Evolutionary conservation across 345 rosid genomes (phyloP).

Genomic region (Moricandia moricandioides): DNA sequence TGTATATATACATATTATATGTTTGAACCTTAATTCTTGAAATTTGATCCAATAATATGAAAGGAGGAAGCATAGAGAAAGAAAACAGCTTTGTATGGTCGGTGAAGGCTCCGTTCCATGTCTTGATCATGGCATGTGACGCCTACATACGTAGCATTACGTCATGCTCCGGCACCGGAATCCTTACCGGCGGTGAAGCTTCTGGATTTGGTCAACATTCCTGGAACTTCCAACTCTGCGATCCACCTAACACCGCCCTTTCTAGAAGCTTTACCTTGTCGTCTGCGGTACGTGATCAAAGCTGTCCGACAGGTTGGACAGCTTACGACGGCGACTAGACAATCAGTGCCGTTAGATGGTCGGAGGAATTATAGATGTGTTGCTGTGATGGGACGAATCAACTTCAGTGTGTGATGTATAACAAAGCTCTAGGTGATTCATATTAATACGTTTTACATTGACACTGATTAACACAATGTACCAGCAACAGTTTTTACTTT

Average conservation of each 20-base stretch:
- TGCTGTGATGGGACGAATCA: constrained; percentile 47
- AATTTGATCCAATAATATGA: constrained; percentile 5
- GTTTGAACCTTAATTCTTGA: constrained; percentile 12
- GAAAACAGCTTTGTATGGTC: constrained; percentile 15
- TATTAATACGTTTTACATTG: neutral
- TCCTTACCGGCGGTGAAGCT: constrained; percentile 28
- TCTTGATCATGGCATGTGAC: constrained; percentile 49
- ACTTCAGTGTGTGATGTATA: neutral
- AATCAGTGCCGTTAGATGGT: constrained; percentile 9
- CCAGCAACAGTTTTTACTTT: neutral
- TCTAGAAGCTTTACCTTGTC: constrained; percentile 50
- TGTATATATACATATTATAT: neutral
- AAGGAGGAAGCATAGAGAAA: constrained; percentile 6
- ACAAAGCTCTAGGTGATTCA: neutral
- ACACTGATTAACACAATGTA: no score
- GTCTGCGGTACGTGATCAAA: constrained; percentile 7
- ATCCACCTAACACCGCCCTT: constrained; percentile 24
- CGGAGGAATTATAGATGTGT: constrained; percentile 11
- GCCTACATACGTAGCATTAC: constrained; percentile 52
- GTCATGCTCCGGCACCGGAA: constrained; percentile 46
- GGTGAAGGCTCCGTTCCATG: constrained; percentile 42
- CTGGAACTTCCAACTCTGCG: constrained; percentile 36
- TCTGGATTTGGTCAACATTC: constrained; percentile 39
- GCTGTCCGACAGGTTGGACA: neutral
- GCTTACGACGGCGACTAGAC: neutral